These are phyloP conservation scores for Zygosaccharomyces bailii DNA, from an alignment of 805 yeast genomes.

Conservation along the genomic window DNA sequence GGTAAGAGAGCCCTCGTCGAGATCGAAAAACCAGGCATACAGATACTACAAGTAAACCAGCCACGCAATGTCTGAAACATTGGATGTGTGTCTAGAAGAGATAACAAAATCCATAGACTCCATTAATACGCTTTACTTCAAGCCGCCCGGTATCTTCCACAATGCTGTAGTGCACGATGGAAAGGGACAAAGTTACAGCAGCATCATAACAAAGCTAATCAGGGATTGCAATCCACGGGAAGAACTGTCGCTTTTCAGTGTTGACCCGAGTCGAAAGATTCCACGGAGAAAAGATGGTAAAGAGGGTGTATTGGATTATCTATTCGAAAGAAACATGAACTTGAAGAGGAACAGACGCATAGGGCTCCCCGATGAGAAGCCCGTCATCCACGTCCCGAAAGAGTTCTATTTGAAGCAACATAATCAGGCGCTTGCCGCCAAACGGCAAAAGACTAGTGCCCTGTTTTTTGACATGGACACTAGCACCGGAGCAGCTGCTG, in stretches of 20 bases:
- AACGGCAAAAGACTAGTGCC: slow-evolving; percentile 23
- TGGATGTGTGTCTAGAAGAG: slow-evolving; percentile 33
- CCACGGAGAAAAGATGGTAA: slow-evolving; percentile 53
- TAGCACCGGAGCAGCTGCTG: slow-evolving; percentile 15
- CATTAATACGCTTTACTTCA: slow-evolving; percentile 45
- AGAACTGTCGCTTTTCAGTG: slow-evolving; percentile 44
- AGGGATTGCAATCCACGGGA: slow-evolving; percentile 58
- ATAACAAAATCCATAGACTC: slow-evolving; percentile 42
- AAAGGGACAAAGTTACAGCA: slow-evolving; percentile 19
- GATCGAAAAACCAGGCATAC: too few relatives aligned
- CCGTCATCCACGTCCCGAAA: slow-evolving; percentile 28
- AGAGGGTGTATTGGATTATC: slow-evolving; percentile 36
- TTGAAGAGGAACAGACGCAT: slow-evolving; percentile 36
- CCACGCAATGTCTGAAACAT: slow-evolving; percentile 25
- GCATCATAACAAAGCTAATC: slow-evolving; percentile 48
- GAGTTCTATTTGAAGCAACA: slow-evolving; percentile 28
- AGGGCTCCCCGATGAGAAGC: slow-evolving; percentile 31
- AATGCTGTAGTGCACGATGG: slow-evolving; percentile 50
- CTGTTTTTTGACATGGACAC: slow-evolving; percentile 23
- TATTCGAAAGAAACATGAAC: slow-evolving; percentile 33
- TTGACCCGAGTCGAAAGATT: slow-evolving; percentile 35
- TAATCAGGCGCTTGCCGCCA: slow-evolving; percentile 22
- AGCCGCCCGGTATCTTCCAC: slow-evolving; percentile 60
- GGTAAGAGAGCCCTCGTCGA: too few relatives aligned
- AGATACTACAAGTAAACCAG: background rate